These are phyloP conservation scores for Colletotrichum graminicola DNA, from an alignment of 2,329 filamentous ascomycete species.

Conservation along the genomic window DNA sequence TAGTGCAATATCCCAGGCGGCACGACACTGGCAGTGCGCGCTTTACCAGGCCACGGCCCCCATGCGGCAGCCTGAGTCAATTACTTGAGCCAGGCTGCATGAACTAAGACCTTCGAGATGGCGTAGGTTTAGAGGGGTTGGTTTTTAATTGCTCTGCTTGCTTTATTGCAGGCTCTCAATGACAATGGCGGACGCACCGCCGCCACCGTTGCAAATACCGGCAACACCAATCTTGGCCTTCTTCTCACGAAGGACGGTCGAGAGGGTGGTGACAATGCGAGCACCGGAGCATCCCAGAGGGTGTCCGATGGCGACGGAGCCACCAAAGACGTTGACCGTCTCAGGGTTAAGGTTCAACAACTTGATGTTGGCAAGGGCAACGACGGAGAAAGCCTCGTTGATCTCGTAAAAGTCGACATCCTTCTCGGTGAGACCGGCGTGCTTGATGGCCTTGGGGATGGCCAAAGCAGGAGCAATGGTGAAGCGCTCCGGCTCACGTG, in stretches of 20 bases:
- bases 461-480: slow-evolving; percentile 93
- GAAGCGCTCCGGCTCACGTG: slow-evolving; percentile 92
- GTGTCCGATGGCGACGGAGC: slow-evolving; percentile 95
- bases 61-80: slow-evolving; percentile 21
- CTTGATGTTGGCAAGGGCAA: slow-evolving; percentile 97
- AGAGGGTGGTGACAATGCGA: slow-evolving; percentile 90
- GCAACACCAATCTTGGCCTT: slow-evolving; percentile 93
- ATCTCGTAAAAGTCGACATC: slow-evolving; percentile 96
- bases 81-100: slow-evolving; percentile 12
- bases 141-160: not conserved
- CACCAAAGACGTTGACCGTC: slow-evolving; percentile 95
- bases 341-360: slow-evolving; percentile 82
- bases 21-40: slow-evolving; percentile 9
- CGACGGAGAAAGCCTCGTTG: slow-evolving; percentile 98
- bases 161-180: slow-evolving; percentile 78
- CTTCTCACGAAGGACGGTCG: slow-evolving; percentile 90
- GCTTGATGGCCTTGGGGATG: slow-evolving; percentile 97
- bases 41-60: slow-evolving; percentile 4
- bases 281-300: slow-evolving; percentile 94
- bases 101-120: slow-evolving; percentile 29
- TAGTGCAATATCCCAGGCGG: not conserved
- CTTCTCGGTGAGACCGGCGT: slow-evolving; percentile 83
- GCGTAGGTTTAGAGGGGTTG: not conserved
- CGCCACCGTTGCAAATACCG: slow-evolving; percentile 98
- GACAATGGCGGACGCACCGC: slow-evolving; percentile 93